Base-by-base conservation (phyloP, 2,329 filamentous ascomycete species). In the Arthrobotrys sinensis region DNA sequence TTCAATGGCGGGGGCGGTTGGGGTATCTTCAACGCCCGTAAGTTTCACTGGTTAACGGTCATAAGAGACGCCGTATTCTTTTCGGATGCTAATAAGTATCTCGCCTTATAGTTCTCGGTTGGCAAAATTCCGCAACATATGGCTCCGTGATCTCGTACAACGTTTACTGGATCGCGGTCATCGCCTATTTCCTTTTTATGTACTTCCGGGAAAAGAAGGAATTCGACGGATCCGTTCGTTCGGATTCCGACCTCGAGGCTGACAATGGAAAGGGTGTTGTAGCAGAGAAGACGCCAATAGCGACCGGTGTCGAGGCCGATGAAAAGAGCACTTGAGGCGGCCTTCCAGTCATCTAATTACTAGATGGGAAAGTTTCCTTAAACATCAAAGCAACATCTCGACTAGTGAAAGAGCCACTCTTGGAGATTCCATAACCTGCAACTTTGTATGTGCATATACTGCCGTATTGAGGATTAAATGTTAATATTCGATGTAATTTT, bases 111-210 rank as follows among this genome's bases (percentile, higher is more conserved):
- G 81, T 97, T 66, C 87, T 97, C 10, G 93, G 94, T 75, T 97
- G 94, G 94, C 89, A 90, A 79, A 97, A 97, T 85, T 93, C 92
- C 11, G 94, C 92, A 4, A 96, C 93, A 1, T 94, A 95, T 82
- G 93, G 93, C 64, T 94, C 92, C 0, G 91, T 97, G 80, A 90
- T 97, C 80, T 90, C 92, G 0, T 97, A 97, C 86, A 96, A 96
- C 83, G 75, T 95, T 14, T 97, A 97, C 86, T 97, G 93, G 94
- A 85, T 96, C 63, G 86, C 86, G 7, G 87, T 93, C 80, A 93
- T 94, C 71, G 78, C 87, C 14, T 88, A 87, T 4, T 92, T 95
- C 83, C 78, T 89, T 12, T 80, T 85, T 38, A 87, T 95, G 86
- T 87, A 91, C 48, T 93, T 89, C 85, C 88, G 88, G 80, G 93